Percentiles rank a stretch among this genome's conserved stretches.
Evolutionary conservation across 768 basidiomycete species (phyloP).

Genomic region (Lyophyllum semitale): DNA sequence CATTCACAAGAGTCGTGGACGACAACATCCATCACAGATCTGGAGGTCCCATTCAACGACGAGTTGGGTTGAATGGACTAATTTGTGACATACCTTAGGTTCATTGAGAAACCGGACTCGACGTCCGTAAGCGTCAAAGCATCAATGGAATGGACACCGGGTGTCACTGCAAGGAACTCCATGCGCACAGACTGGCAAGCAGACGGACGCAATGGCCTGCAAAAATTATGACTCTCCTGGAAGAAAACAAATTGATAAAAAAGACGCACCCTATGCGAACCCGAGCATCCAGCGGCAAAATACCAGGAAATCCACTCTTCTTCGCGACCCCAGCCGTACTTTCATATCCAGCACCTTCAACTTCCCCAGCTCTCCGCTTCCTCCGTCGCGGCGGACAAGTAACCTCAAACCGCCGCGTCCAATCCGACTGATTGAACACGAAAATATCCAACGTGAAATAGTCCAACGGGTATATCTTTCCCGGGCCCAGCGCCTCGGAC

Average conservation of each 20-base stretch:
- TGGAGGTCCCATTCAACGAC: conserved; percentile 26
- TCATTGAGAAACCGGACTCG: conserved; percentile 71
- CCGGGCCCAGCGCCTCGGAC: conserved; percentile 26
- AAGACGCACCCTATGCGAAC: conserved; percentile 74
- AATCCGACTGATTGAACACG: conserved; percentile 79
- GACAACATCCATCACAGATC: conserved; percentile 76
- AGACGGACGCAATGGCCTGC: conserved; percentile 74
- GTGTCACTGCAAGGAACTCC: conserved; percentile 78
- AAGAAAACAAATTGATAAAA: background rate
- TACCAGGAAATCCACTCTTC: conserved; percentile 55
- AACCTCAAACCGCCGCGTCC: conserved; percentile 79
- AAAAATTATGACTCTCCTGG: background rate
- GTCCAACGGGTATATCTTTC: conserved; percentile 71
- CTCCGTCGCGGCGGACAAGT: conserved; percentile 60
- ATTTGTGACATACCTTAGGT: conserved; percentile 55
- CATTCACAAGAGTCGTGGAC: conserved; percentile 56
- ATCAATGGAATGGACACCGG: conserved; percentile 79
- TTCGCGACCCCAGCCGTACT: conserved; percentile 28
- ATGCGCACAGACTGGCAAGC: conserved; percentile 87
- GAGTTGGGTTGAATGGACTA: background rate
- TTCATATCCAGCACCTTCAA: conserved; percentile 19
- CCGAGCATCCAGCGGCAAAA: conserved; percentile 76
- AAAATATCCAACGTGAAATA: conserved; percentile 84
- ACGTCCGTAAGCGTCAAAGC: conserved; percentile 73
- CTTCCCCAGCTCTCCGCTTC: conserved; percentile 38